phyloP scores from a whole-genome alignment of 768 basidiomycete genomes.

The Collybia mongolica region DNA sequence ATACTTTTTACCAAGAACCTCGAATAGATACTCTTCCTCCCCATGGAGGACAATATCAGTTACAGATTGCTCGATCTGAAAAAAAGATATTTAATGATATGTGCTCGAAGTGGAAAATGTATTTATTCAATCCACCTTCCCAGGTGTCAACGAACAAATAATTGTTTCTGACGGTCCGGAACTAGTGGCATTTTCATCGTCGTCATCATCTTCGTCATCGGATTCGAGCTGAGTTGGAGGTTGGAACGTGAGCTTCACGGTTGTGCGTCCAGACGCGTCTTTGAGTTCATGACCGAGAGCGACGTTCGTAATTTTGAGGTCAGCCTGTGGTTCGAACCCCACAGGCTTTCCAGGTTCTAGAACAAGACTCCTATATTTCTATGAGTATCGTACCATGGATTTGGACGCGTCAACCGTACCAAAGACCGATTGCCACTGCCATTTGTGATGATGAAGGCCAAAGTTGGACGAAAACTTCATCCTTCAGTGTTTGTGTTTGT shows the following conservation, averaged over 20 bases:
- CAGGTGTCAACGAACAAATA: conserved; percentile 78
- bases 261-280: conserved; percentile 58
- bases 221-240: conserved; percentile 33
- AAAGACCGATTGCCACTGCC: conserved; percentile 63
- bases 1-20: conserved; percentile 82
- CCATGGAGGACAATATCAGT: conserved; percentile 71
- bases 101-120: too few species aligned
- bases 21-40: conserved; percentile 64
- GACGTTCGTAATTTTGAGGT: conserved; percentile 80
- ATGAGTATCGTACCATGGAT: conserved; percentile 2
- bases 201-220: conserved; percentile 41
- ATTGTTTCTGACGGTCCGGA: conserved; percentile 43
- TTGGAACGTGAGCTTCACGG: conserved; percentile 65
- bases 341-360: conserved; percentile 58
- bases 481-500: neutral
- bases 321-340: conserved; percentile 57
- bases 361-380: conserved; percentile 52
- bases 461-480: conserved; percentile 14
- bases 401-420: conserved; percentile 45
- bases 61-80: conserved; percentile 73
- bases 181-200: conserved; percentile 17
- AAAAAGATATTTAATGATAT: conserved; percentile 1
- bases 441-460: conserved; percentile 30
- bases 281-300: conserved; percentile 73
- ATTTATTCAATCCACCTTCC: conserved; percentile 53